These are phyloP conservation scores for Eucalyptus tenuipes DNA, from an alignment of 345 rosid species.

Conservation along the genomic window DNA sequence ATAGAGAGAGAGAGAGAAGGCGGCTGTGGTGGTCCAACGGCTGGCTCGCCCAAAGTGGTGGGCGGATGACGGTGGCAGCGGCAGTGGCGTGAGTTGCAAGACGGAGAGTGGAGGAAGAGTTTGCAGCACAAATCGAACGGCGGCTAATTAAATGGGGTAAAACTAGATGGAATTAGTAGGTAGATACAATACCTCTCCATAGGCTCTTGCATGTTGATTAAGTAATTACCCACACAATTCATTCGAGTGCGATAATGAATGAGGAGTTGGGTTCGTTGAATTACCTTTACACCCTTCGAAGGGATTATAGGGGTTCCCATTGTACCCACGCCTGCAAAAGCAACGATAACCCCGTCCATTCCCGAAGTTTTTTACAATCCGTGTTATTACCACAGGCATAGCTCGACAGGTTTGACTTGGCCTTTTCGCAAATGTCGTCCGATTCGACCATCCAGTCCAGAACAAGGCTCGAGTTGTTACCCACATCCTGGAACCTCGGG, in stretches of 20 bases:
- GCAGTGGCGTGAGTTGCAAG: too few species aligned
- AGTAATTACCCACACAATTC: too few species aligned
- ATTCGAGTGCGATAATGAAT: too few species aligned
- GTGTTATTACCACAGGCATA: rapidly evolving
- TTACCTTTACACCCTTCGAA: neutral
- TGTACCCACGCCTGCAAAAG: rapidly evolving
- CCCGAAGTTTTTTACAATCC: rapidly evolving
- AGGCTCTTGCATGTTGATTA: too few species aligned
- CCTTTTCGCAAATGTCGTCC: rapidly evolving
- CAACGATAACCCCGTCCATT: neutral
- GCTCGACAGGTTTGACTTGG: rapidly evolving
- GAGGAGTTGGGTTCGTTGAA: too few species aligned
- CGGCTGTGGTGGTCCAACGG: neutral
- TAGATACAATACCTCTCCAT: neutral
- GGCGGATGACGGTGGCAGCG: too few species aligned
- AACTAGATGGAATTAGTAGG: neutral
- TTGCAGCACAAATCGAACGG: too few species aligned
- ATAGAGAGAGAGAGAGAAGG: neutral
- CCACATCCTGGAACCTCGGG: rapidly evolving
- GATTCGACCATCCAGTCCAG: neutral
- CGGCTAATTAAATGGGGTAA: neutral
- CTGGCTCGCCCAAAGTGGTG: too few species aligned
- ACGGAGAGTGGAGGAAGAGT: too few species aligned
- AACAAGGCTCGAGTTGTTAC: neutral
- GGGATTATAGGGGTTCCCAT: neutral